Evolutionary conservation across 768 basidiomycete species (phyloP).

Genomic region (Xerocomus brunneocitrinus): DNA sequence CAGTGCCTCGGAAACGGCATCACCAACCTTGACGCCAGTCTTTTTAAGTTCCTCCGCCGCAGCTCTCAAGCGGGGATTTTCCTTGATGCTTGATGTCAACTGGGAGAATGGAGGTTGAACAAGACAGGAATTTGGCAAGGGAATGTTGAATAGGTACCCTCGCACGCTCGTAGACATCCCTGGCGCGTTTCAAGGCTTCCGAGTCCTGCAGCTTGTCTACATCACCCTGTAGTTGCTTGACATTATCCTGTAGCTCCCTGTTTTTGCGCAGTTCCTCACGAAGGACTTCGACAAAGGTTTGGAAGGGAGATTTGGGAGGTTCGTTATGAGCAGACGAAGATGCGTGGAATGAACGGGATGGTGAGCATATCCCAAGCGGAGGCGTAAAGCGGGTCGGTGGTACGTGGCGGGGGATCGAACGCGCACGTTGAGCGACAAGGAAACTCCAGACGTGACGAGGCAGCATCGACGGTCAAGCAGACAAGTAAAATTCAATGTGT

Average conservation of each 20-base stretch:
- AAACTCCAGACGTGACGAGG: constrained; percentile 45
- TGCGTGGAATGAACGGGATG: constrained; percentile 52
- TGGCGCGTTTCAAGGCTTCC: constrained; percentile 89
- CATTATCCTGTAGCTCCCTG: constrained; percentile 91
- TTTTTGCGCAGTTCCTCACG: constrained; percentile 92
- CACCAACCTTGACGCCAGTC: constrained; percentile 85
- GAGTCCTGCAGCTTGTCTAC: constrained; percentile 97
- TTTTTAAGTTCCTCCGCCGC: constrained; percentile 92
- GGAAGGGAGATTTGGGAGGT: constrained; percentile 86
- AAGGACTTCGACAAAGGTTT: constrained; percentile 92
- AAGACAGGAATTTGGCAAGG: neutral
- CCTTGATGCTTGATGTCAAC: constrained; percentile 92
- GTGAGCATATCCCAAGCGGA: constrained; percentile 29
- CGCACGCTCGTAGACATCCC: constrained; percentile 89
- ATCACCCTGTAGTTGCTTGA: constrained; percentile 95
- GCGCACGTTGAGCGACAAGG: constrained; percentile 26
- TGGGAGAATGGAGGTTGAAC: constrained; percentile 30
- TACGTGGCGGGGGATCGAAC: constrained; percentile 11
- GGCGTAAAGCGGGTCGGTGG: constrained; percentile 16
- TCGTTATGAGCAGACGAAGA: constrained; percentile 60
- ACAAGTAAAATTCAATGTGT: constrained; percentile 8
- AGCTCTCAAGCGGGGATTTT: constrained; percentile 87
- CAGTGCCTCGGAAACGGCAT: constrained; percentile 90
- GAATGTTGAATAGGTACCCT: constrained; percentile 54
- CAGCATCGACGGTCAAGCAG: constrained; percentile 32